Evolutionary conservation across 805 yeast genomes (phyloP), one percentile per base, ranked within the genome.

Genomic region (Starmerella bombicola): DNA sequence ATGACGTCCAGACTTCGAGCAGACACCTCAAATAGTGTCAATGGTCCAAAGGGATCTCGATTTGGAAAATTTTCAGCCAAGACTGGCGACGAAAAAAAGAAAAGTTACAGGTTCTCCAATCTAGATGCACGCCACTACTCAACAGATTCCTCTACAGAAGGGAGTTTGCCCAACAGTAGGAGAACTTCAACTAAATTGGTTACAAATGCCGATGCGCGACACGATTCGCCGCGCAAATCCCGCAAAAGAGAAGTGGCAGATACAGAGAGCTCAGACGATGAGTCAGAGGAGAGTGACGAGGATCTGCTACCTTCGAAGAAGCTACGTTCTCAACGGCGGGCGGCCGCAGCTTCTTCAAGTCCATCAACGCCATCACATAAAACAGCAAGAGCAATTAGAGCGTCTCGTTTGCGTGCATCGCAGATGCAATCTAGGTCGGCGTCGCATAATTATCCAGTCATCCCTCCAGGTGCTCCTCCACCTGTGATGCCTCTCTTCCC

Each of bases 401-500:
- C 28, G 28, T 10, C 13, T 9, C 28, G 12, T 24, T n/a, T n/a
- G n/a, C n/a, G n/a, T n/a, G n/a, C n/a, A n/a, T n/a, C n/a, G n/a
- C n/a, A n/a, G n/a, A n/a, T n/a, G n/a, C n/a, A n/a, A n/a, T n/a
- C n/a, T n/a, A n/a, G n/a, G n/a, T n/a, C n/a, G n/a, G n/a, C n/a
- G n/a, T n/a, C n/a, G n/a, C n/a, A n/a, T n/a, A n/a, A n/a, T 24
- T 12, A 24, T 9, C 26, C 26, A 9, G 15, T 29, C 10, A 4
- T 17, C 35, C 34, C 19, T 4, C 33, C 43, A 1, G 40, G 44
- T n/a, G 40, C 37, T 3, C 40, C 44, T 13, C 44, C 44, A 8
- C 44, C 44, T 3, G 44, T 41, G 20, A 36, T 35, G 44, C 44
- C 44, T 7, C 15, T 41, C 13, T 26, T 17, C 28, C 28, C 28